Base-by-base conservation (phyloP, 2,329 filamentous ascomycete genomes). In the Cadophora sp. region DNA sequence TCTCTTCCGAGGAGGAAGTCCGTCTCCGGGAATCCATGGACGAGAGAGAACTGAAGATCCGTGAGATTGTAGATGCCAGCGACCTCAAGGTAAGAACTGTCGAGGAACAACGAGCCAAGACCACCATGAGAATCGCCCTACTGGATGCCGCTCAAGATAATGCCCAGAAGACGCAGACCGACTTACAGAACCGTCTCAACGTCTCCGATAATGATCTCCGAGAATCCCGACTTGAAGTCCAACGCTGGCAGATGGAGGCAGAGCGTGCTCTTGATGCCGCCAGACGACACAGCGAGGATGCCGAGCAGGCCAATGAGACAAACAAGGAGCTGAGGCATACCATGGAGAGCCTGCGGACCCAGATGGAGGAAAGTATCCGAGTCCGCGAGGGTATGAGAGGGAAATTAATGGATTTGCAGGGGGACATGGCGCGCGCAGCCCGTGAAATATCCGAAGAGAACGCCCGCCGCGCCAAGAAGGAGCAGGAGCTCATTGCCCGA, bases 361-460 rank as follows among this genome's bases (percentile, higher is more conserved):
- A 97, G 76, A 87, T 96, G 50, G 90, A 96, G 75, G 94, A 97
- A 80, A 95, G 93, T 75, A 89, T 94, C 75, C 89, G 91, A 70
- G 87, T 96, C 67, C 90, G 94, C 66, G 93, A 97, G 77, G 89
- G 85, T 68, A 94, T 96, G 87, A 90, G 93, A 72, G 83, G 84
- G 77, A 97, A 96, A 79, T 91, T 97, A 75, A 88, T 95, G 73
- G 89, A 89, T 67, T 83, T 99, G 47, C 94, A 98, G 79, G 87
- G 93, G 70, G 93, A 97, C 73, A 95, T 98, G 90, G 87, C 89
- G 39, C 84, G 84, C 65, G 92, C 93, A 59, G 90, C 92, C 62
- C 88, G 88, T 56, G 91, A 97, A 69, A 89, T 97, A 69, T 89
- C 91, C 24, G 89, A 92, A 73, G 94, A 98, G 76, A 95, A 94